Conservation (phyloP, 2,329 filamentous ascomycete species). For the Zymoseptoria passerinii region DNA sequence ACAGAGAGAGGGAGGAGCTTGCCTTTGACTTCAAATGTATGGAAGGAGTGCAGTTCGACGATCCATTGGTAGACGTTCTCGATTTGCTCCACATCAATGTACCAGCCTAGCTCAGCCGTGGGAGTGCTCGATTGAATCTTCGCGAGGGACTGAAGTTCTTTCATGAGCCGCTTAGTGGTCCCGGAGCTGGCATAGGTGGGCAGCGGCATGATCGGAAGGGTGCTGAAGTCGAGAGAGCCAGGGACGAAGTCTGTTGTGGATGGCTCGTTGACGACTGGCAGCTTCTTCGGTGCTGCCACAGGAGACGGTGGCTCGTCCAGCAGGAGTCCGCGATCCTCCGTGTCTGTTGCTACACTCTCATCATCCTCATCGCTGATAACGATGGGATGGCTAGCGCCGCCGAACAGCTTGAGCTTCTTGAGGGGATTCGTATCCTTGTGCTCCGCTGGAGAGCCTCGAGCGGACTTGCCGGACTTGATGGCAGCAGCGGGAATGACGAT, state of each 20-base stretch:
- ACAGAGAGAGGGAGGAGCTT: constrained; percentile 55
- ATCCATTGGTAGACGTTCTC: constrained; percentile 85
- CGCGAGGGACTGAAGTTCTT: constrained; percentile 56
- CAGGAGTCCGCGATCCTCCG: constrained; percentile 41
- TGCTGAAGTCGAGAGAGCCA: constrained; percentile 53
- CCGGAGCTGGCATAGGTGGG: constrained; percentile 56
- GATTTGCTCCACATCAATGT: constrained; percentile 59
- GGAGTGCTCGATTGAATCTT: constrained; percentile 55
- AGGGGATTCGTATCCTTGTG: constrained; percentile 6
- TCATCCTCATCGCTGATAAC: constrained; percentile 33
- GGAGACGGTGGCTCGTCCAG: constrained; percentile 18
- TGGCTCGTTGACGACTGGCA: background rate
- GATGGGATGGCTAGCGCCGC: constrained; percentile 30
- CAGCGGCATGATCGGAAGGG: constrained; percentile 55
- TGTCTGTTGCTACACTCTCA: constrained; percentile 42
- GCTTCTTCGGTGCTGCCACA: background rate
- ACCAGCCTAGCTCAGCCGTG: constrained; percentile 69
- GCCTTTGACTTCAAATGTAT: constrained; percentile 23
- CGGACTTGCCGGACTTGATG: constrained; percentile 38
- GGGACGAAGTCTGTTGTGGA: constrained; percentile 56
- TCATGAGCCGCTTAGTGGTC: constrained; percentile 56
- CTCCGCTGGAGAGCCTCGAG: constrained; percentile 1
- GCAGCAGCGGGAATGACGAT: constrained; percentile 48
- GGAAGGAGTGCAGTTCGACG: constrained; percentile 76
- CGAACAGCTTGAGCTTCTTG: constrained; percentile 20